Conservation (phyloP, 2,329 filamentous ascomycete species). For the Parastagonospora avenae region DNA sequence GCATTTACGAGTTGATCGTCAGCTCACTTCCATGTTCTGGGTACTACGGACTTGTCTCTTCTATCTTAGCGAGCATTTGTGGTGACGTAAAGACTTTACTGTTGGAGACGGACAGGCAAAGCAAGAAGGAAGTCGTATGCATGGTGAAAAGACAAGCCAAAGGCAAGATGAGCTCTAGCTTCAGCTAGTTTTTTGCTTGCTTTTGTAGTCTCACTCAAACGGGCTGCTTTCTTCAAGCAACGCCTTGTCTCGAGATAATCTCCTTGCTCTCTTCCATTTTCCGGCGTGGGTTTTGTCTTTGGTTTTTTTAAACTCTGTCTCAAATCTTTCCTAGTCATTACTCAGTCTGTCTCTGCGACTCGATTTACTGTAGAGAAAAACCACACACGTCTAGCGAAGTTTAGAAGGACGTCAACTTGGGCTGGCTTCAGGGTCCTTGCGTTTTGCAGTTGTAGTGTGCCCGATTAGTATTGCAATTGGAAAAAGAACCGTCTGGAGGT, state of each 20-base stretch:
- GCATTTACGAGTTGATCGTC: conserved; percentile 48
- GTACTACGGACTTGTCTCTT: conserved; percentile 48
- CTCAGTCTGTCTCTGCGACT: conserved; percentile 15
- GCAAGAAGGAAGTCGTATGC: conserved; percentile 17
- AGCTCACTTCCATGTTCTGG: conserved; percentile 49
- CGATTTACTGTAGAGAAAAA: conserved; percentile 24
- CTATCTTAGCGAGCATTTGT: conserved; percentile 50
- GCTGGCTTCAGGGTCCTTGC: conserved; percentile 36
- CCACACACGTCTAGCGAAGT: conserved; percentile 11
- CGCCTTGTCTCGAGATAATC: conserved; percentile 5
- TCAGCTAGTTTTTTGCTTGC: conserved; percentile 34
- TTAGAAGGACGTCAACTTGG: conserved; percentile 23
- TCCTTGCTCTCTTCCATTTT: conserved; percentile 27
- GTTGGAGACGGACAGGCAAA: conserved; percentile 25
- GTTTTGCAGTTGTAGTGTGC: conserved; percentile 15
- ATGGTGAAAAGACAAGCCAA: conserved; percentile 24
- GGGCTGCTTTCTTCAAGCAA: not conserved
- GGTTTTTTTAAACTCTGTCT: conserved; percentile 22
- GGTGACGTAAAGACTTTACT: conserved; percentile 40
- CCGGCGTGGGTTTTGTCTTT: conserved; percentile 25
- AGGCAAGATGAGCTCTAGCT: conserved; percentile 26
- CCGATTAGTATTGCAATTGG: conserved; percentile 36
- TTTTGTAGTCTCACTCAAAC: conserved; percentile 29
- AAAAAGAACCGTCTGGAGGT: conserved; percentile 26
- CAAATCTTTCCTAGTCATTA: conserved; percentile 16